A percentile compares a stretch with the other conserved stretches of the same genome.
Conservation (phyloP, 805 yeast species). For the Jamesozyma rosinii region DNA sequence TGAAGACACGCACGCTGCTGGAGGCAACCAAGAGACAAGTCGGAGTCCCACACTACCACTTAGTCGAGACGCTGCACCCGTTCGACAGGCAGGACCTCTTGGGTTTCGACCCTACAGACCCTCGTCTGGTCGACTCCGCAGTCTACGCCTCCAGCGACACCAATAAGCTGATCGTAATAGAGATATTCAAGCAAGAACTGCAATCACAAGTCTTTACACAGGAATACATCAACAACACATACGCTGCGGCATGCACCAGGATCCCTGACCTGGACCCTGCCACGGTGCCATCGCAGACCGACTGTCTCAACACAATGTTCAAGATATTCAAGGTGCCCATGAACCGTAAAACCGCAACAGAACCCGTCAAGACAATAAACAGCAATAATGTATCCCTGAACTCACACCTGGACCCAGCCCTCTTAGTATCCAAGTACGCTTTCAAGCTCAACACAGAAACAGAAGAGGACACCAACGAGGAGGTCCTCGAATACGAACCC, state of each 20-base stretch:
- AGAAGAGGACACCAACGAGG: conserved; percentile 21
- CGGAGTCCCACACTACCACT: conserved; percentile 29
- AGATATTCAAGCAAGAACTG: conserved; percentile 46
- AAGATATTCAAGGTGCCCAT: conserved; percentile 65
- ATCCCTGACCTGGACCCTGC: conserved; percentile 21
- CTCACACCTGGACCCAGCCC: conserved; percentile 46
- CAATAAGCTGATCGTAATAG: conserved; percentile 42
- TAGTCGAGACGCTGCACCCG: conserved; percentile 25
- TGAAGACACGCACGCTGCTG: conserved; percentile 24
- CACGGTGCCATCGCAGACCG: conserved; percentile 42
- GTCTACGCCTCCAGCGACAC: conserved; percentile 40
- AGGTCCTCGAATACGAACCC: conserved; percentile 34
- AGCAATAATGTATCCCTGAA: conserved; percentile 43
- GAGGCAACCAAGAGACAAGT: conserved; percentile 24
- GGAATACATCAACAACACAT: conserved; percentile 45
- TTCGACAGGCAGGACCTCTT: conserved; percentile 26
- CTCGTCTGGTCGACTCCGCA: conserved; percentile 38
- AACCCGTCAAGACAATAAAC: conserved; percentile 47
- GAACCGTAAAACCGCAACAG: conserved; percentile 32
- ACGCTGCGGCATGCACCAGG: conserved; percentile 30
- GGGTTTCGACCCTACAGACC: conserved; percentile 19
- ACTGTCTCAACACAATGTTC: conserved; percentile 52
- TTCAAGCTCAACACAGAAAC: conserved; percentile 32
- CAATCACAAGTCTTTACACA: conserved; percentile 35
- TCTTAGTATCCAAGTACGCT: conserved; percentile 40